Conservation (phyloP, 805 yeast genomes). For the Saccharomycopsis guyanensis region DNA sequence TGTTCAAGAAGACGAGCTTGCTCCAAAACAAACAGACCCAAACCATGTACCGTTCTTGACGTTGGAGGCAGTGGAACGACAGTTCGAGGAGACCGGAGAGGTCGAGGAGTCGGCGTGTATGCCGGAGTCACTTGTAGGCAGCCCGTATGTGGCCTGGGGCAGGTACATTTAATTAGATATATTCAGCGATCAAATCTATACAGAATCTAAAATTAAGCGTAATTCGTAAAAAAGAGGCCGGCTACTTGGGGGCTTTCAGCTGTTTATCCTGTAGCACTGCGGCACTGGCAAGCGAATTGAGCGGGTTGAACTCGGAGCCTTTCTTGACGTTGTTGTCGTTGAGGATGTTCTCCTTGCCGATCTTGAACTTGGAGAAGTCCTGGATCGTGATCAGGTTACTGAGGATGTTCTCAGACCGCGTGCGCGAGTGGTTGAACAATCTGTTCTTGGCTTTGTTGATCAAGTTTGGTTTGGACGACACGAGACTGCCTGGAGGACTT, state of each 20-base stretch:
- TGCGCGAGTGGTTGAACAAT: conserved; percentile 8
- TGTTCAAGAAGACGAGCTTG: not conserved
- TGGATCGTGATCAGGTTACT: conserved; percentile 1
- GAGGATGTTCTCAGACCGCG: conserved; percentile 5
- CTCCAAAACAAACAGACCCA: not conserved
- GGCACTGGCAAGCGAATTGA: not conserved
- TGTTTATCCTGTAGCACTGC: not conserved
- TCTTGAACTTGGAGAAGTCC: conserved; percentile 5
- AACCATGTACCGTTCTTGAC: not conserved
- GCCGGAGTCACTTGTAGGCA: not conserved
- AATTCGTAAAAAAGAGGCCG: not conserved
- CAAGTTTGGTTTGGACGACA: not conserved
- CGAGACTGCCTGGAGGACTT: not conserved
- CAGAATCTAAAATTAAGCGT: not conserved
- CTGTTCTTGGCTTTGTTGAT: conserved; percentile 3
- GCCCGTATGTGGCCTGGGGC: not conserved
- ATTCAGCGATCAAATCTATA: not conserved
- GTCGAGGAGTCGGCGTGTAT: not conserved
- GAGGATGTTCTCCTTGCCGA: conserved; percentile 6
- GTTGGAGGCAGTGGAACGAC: not conserved
- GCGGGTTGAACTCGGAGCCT: not conserved
- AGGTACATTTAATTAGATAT: not conserved
- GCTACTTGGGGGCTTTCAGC: not conserved
- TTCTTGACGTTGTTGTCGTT: conserved; percentile 2
- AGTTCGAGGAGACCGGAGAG: conserved; percentile 2